Evolutionary conservation across 225 moss, liverwort and hornwort species (phyloP).

Genomic region (Neckera pumila): DNA sequence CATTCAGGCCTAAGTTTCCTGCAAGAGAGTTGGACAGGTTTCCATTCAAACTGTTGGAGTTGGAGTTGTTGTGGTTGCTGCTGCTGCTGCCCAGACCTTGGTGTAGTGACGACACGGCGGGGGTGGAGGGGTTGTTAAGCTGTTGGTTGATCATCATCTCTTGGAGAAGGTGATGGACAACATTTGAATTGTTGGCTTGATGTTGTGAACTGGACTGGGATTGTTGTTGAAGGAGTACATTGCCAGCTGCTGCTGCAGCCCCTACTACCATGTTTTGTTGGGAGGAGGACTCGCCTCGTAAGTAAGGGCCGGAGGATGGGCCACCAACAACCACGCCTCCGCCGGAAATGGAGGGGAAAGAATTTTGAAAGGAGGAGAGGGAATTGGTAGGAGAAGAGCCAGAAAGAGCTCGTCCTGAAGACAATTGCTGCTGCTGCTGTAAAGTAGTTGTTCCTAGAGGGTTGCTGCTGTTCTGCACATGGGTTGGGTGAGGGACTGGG

Average conservation of each 20-base stretch:
- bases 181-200: conserved; percentile 52
- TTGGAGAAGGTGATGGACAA: conserved; percentile 75
- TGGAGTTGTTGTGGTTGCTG: background rate
- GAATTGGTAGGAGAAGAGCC: conserved; percentile 83
- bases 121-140: conserved; percentile 18
- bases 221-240: conserved; percentile 60
- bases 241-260: conserved; percentile 7
- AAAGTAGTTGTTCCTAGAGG: conserved; percentile 43
- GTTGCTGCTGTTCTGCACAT: conserved; percentile 39
- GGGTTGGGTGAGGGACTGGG: background rate
- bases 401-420: conserved; percentile 27
- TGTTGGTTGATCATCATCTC: conserved; percentile 99
- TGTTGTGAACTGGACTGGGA: conserved; percentile 36
- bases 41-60: conserved; percentile 14
- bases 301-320: conserved; percentile 53
- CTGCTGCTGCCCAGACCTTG: conserved; percentile 18
- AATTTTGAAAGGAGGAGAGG: conserved; percentile 89
- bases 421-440: conserved; percentile 24
- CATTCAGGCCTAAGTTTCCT: conserved; percentile 40
- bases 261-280: conserved; percentile 48
- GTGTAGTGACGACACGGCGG: conserved; percentile 28
- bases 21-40: conserved; percentile 36
- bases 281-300: conserved; percentile 57
- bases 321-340: conserved; percentile 36
- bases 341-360: conserved; percentile 73